Conservation (phyloP, 2,329 filamentous ascomycete genomes). For the Onygenales sp. region DNA sequence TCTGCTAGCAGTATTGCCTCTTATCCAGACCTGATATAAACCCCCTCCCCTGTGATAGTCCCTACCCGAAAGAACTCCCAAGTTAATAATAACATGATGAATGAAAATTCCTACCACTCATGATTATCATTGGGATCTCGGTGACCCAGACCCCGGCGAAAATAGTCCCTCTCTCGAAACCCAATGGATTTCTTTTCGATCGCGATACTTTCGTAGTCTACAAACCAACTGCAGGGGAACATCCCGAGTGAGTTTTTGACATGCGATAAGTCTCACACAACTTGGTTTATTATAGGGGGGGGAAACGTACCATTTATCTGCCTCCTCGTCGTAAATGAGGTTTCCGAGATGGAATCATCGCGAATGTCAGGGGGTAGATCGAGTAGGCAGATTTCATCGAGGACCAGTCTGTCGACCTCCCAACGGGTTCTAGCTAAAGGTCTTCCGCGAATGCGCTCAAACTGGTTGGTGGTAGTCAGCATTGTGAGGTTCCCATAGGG, state of each 20-base stretch:
- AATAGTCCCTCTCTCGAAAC: neutral
- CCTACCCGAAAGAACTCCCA: too few relatives aligned
- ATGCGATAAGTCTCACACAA: neutral
- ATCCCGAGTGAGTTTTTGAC: neutral
- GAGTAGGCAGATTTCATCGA: too few relatives aligned
- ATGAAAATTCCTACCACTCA: neutral
- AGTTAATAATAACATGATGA: neutral
- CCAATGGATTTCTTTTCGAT: neutral
- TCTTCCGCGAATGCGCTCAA: too few relatives aligned
- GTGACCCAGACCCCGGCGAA: neutral
- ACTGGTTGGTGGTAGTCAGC: too few relatives aligned
- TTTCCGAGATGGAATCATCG: neutral
- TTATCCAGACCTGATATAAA: too few relatives aligned
- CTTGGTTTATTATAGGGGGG: neutral
- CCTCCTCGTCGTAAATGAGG: conserved; percentile 6
- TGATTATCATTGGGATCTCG: neutral
- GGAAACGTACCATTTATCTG: conserved; percentile 4
- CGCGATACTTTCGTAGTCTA: conserved; percentile 1
- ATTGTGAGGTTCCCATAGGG: neutral
- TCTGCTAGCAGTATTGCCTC: too few relatives aligned
- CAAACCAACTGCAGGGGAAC: conserved; percentile 2
- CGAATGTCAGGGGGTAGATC: too few relatives aligned
- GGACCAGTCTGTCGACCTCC: too few relatives aligned
- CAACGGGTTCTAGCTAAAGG: neutral
- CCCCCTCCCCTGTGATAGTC: too few relatives aligned